A percentile compares a stretch with the other conserved stretches of the same genome.
These are phyloP conservation scores for Lantana camara DNA, from an alignment of 257 asterid genomes.

Conservation along the genomic window DNA sequence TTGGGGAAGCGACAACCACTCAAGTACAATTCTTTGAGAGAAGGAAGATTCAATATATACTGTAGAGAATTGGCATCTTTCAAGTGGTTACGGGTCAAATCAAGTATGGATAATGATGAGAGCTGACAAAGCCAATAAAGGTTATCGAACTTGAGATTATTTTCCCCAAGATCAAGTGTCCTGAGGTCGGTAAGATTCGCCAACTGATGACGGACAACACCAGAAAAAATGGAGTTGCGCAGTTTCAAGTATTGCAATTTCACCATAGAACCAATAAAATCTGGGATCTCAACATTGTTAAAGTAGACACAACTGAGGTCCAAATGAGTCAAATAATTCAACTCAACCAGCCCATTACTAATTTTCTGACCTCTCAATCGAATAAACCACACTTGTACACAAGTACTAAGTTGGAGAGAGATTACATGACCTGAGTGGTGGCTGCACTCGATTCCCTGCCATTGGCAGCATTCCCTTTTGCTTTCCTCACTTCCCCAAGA, in stretches of 20 bases:
- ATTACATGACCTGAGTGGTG: slow-evolving; percentile 22
- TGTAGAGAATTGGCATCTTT: slow-evolving; percentile 14
- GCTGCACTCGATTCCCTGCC: slow-evolving; percentile 20
- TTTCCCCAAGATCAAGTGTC: slow-evolving; percentile 2
- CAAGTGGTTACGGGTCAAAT: not conserved
- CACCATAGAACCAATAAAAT: slow-evolving; percentile 1
- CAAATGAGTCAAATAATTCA: slow-evolving; percentile 32
- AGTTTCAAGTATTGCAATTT: not conserved
- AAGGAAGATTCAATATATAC: slow-evolving; percentile 19
- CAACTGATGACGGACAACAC: not conserved
- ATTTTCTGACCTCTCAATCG: slow-evolving; percentile 33
- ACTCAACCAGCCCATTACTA: slow-evolving; percentile 25
- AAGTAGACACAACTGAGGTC: slow-evolving; percentile 34
- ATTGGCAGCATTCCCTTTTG: slow-evolving; percentile 21
- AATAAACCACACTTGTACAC: no score
- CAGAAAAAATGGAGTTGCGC: not conserved
- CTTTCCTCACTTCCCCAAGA: slow-evolving; percentile 20
- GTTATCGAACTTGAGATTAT: not conserved
- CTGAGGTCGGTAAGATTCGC: slow-evolving; percentile 24
- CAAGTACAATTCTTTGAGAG: slow-evolving; percentile 19
- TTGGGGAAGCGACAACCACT: not conserved
- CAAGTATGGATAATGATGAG: slow-evolving; percentile 14
- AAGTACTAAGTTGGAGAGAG: not conserved
- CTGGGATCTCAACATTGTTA: slow-evolving; percentile 3
- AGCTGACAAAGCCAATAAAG: slow-evolving; percentile 30